Base-by-base conservation (phyloP, 805 yeast species). In the Metschnikowia gelsemii region DNA sequence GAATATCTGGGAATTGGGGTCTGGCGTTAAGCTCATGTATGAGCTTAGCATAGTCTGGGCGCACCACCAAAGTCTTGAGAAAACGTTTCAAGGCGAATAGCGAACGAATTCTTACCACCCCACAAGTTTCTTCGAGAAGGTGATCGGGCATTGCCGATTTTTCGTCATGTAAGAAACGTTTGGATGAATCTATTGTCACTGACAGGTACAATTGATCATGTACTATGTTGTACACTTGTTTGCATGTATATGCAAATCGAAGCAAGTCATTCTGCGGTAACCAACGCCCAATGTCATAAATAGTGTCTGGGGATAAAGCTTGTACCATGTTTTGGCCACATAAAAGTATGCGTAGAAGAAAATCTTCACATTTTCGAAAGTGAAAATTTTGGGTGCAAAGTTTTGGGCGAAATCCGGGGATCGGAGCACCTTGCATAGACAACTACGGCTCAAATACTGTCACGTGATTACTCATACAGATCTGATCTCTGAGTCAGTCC, bases 371-470 rank as follows among this genome's bases (percentile, higher is more conserved):
- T 19, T 38, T 3, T 25, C 7, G 27, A 14, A 17, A 12, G 17
- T 16, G 43, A 28, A 33, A 23, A 27, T 6, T 26, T 46, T 48
- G 55, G 53, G 50, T 49, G 53, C 53, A 51, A 50, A 51, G 29
- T 32, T 38, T 29, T 20, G 43, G 35, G 45, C 38, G 46, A 35
- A 42, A 47, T 45, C 51, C 54, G 51, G 51, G 40, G 47, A 26
- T 49, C 53, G 53, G 53, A 44, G 47, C 43, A 32, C 32, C 17
- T 33, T 26, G 43, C 38, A 33, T 39, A 33, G 20, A 34, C 30
- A 18, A 25, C 24, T 32, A 17, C 28, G 24, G 27, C 31, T 13
- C 25, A 14, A 21, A 11, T 6, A 19, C 14, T 2, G 24, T 39
- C 42, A 39, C 42, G 42, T 39, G 42, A 27, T 5, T n/a, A 2